These are phyloP conservation scores for Gossypium longicalyx DNA, from an alignment of 345 rosid genomes.

Conservation along the genomic window DNA sequence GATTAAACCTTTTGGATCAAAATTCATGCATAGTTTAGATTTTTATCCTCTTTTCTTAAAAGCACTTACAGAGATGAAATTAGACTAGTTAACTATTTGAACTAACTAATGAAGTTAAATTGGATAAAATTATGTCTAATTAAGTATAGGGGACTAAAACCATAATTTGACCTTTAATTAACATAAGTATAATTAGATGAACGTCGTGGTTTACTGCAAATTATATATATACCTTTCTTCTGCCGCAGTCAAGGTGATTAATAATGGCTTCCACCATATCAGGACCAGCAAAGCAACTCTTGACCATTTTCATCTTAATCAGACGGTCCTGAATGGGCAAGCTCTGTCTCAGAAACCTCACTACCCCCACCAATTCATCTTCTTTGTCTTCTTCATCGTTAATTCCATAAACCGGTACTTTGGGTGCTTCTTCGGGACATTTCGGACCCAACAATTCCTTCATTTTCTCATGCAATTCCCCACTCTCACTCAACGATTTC, in stretches of 20 bases:
- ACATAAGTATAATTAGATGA: no score
- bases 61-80: no score
- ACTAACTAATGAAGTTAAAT: no score
- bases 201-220: no score
- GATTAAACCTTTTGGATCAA: no score
- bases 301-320: conserved; percentile 81
- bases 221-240: conserved; percentile 49
- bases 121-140: no score
- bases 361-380: conserved; percentile 49
- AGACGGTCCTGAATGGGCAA: conserved; percentile 80
- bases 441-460: conserved; percentile 45
- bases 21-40: no score
- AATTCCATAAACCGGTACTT: conserved; percentile 53
- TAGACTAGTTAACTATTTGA: no score
- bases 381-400: conserved; percentile 48
- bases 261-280: conserved; percentile 70
- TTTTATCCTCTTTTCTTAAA: no score
- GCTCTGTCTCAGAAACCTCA: conserved; percentile 55
- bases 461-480: conserved; percentile 49
- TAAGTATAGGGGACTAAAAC: no score
- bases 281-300: conserved; percentile 76
- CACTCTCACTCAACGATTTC: conserved; percentile 74
- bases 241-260: conserved; percentile 61
- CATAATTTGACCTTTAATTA: no score
- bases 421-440: conserved; percentile 60